These are phyloP conservation scores for Rhodotorula sphaerocarpa DNA, from an alignment of 768 basidiomycete genomes.

Conservation along the genomic window DNA sequence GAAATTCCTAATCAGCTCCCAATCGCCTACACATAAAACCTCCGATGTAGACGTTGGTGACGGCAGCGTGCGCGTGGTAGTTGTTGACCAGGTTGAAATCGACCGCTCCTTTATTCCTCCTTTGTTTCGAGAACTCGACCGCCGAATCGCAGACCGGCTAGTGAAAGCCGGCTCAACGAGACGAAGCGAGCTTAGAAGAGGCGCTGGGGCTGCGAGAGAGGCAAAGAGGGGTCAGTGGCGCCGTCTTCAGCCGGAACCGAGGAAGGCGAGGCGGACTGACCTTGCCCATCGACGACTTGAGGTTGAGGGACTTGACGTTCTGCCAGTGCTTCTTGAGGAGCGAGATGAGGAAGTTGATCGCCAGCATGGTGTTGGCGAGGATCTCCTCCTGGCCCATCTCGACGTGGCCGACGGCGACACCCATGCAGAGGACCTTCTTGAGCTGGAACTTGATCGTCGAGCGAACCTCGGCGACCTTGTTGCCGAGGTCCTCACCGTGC, in stretches of 20 bases:
- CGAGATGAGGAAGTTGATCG: constrained; percentile 99
- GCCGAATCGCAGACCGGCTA: neutral
- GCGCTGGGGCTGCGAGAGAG: constrained; percentile 8
- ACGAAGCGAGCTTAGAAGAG: constrained; percentile 8
- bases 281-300: constrained; percentile 99
- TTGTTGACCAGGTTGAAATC: neutral
- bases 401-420: constrained; percentile 95
- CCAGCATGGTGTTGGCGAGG: constrained; percentile 93
- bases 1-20: constrained; percentile 6
- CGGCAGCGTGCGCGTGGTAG: constrained; percentile 16
- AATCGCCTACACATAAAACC: neutral
- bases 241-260: neutral
- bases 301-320: constrained; percentile 95
- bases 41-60: constrained; percentile 12
- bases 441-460: constrained; percentile 99
- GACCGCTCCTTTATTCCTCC: neutral
- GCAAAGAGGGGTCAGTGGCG: neutral
- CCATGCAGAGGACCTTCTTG: constrained; percentile 97
- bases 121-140: neutral
- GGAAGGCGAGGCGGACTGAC: neutral
- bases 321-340: constrained; percentile 97
- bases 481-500: constrained; percentile 75
- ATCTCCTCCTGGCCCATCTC: constrained; percentile 98
- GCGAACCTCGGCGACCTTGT: constrained; percentile 89
- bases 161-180: neutral